Percentiles rank a stretch among this genome's conserved stretches.
These are phyloP conservation scores for Dendrocalamus latiflorus DNA, from an alignment of 202 grass and related monocot genomes.

Conservation along the genomic window DNA sequence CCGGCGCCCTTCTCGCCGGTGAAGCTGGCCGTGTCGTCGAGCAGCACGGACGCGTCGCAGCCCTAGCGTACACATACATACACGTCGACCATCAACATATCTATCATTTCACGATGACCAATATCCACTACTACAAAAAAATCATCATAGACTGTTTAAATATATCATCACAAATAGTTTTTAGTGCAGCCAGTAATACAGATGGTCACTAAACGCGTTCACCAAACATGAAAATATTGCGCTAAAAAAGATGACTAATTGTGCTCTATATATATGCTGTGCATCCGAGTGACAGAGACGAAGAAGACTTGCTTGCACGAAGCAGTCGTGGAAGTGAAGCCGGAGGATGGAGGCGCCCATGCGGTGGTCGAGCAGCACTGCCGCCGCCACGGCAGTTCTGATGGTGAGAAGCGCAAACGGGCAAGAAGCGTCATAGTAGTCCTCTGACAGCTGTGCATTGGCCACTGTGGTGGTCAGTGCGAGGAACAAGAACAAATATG, in stretches of 20 bases:
- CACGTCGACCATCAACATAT: too few relatives aligned
- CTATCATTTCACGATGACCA: too few relatives aligned
- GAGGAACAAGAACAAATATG: background rate
- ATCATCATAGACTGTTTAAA: too few relatives aligned
- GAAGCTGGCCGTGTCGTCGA: conserved; percentile 39
- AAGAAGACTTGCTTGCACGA: conserved; percentile 38
- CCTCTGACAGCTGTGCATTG: conserved; percentile 47
- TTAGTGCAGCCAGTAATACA: too few relatives aligned
- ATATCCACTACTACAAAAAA: too few relatives aligned
- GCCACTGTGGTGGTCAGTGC: background rate
- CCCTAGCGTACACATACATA: too few relatives aligned
- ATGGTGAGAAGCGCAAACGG: conserved; percentile 40
- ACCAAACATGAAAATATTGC: background rate
- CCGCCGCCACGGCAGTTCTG: conserved; percentile 26
- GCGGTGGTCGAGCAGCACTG: conserved; percentile 31
- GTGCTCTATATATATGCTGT: background rate
- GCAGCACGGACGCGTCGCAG: too few relatives aligned
- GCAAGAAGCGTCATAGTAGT: conserved; percentile 59
- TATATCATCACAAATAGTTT: too few relatives aligned
- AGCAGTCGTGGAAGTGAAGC: conserved; percentile 60
- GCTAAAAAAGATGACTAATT: background rate
- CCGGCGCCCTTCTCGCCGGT: conserved; percentile 52
- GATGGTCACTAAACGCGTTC: too few relatives aligned
- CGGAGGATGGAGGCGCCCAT: conserved; percentile 63
- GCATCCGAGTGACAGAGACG: background rate